Percentiles rank a stretch among this genome's conserved stretches.
Conservation (phyloP, 768 basidiomycete genomes). For the Phylloporus sp. region DNA sequence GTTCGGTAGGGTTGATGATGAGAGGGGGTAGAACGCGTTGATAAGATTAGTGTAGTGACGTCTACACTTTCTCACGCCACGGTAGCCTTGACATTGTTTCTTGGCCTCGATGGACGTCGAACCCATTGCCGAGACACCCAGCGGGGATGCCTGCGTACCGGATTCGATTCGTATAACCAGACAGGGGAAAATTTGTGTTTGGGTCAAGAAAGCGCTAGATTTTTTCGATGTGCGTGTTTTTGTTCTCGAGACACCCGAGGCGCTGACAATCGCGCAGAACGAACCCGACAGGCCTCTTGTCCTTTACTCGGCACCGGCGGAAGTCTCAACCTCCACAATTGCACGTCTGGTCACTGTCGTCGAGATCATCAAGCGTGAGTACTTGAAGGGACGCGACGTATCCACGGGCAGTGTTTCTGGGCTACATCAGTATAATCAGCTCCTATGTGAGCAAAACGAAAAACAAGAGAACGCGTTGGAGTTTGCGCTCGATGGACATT, state of each 20-base stretch:
- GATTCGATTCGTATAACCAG: slow-evolving; percentile 51
- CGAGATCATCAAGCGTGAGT: slow-evolving; percentile 85
- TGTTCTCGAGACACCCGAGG: not conserved
- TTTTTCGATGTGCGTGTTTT: slow-evolving; percentile 47
- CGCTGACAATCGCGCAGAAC: slow-evolving; percentile 33
- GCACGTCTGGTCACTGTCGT: slow-evolving; percentile 72
- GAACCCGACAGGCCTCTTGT: slow-evolving; percentile 47
- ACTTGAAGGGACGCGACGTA: slow-evolving; percentile 48
- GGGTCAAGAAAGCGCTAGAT: slow-evolving; percentile 50
- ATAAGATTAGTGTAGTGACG: not conserved
- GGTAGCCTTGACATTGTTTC: not conserved
- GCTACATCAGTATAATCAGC: slow-evolving; percentile 74
- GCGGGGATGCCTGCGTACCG: slow-evolving; percentile 5
- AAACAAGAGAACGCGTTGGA: slow-evolving; percentile 24
- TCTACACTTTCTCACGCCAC: slow-evolving; percentile 21
- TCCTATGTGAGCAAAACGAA: slow-evolving; percentile 46
- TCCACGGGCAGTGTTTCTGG: slow-evolving; percentile 46
- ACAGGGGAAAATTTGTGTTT: slow-evolving; percentile 51
- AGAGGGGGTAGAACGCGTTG: no score
- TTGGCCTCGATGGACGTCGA: slow-evolving; percentile 16
- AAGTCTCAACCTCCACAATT: slow-evolving; percentile 35
- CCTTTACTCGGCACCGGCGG: slow-evolving; percentile 55
- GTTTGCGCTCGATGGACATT: slow-evolving; percentile 52
- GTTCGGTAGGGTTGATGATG: slow-evolving; percentile 37
- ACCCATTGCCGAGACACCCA: not conserved